A percentile compares a stretch with the other conserved stretches of the same genome.
Evolutionary conservation across 1,284 basidiomycete genomes (phyloP).

Genomic region (Trichosporon inkin): DNA sequence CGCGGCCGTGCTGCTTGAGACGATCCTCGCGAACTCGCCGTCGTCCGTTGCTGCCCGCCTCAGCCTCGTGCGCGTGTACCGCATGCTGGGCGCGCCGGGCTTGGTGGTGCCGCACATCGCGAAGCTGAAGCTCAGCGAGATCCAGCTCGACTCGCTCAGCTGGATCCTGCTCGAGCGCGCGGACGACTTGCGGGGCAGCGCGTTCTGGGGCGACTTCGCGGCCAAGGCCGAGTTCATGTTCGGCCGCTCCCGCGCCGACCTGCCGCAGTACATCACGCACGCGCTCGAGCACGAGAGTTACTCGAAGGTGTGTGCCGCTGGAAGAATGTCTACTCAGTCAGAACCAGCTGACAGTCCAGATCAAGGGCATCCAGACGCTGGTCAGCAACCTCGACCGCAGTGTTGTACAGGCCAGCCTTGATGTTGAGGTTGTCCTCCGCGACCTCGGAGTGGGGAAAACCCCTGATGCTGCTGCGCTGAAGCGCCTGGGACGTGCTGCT

Average conservation of each 20-base stretch:
- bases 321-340: neutral
- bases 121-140: slow-evolving; percentile 31
- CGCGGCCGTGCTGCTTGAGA: slow-evolving; percentile 26
- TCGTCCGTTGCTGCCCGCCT: slow-evolving; percentile 28
- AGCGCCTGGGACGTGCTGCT: slow-evolving; percentile 2
- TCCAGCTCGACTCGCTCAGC: slow-evolving; percentile 40
- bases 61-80: slow-evolving; percentile 34
- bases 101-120: slow-evolving; percentile 22
- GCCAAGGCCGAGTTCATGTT: slow-evolving; percentile 34
- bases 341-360: slow-evolving; percentile 17
- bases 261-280: slow-evolving; percentile 41
- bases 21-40: slow-evolving; percentile 29
- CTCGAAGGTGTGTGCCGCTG: slow-evolving; percentile 15
- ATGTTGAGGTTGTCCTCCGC: slow-evolving; percentile 28
- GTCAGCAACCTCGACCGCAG: slow-evolving; percentile 22
- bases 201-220: slow-evolving; percentile 23
- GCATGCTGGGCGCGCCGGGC: slow-evolving; percentile 32
- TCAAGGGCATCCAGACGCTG: slow-evolving; percentile 32
- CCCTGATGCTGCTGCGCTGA: neutral
- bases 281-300: slow-evolving; percentile 40
- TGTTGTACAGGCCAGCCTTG: slow-evolving; percentile 21
- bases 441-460: slow-evolving; percentile 13
- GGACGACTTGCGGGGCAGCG: slow-evolving; percentile 27
- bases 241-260: slow-evolving; percentile 26
- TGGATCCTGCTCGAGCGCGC: slow-evolving; percentile 34